These are phyloP conservation scores for Quercus phellos DNA, from an alignment of 331 rosid species.

Conservation along the genomic window DNA sequence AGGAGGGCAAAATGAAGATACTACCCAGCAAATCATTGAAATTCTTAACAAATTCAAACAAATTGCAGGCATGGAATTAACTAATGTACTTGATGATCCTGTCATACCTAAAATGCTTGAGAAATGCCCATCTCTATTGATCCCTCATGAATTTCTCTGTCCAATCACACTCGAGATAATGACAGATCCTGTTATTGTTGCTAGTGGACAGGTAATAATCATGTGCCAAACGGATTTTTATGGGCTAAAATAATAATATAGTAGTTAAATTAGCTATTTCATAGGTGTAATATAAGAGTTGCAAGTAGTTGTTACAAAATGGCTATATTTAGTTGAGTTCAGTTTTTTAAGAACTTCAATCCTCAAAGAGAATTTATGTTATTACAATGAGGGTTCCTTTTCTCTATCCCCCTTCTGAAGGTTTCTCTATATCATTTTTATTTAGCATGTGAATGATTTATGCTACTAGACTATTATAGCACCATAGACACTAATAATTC, in stretches of 20 bases:
- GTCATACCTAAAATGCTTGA: constrained; percentile 36
- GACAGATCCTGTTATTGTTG: constrained; percentile 73
- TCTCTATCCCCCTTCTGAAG: too few species aligned
- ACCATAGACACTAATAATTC: constrained; percentile 9
- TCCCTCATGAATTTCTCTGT: constrained; percentile 81
- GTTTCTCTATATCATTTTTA: too few species aligned
- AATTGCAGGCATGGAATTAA: constrained; percentile 61
- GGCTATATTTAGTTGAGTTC: neutral
- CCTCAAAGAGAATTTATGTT: too few species aligned
- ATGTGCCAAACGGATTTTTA: neutral
- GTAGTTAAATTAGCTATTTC: neutral
- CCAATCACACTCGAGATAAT: constrained; percentile 70
- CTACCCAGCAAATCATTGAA: constrained; percentile 34
- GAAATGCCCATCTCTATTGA: constrained; percentile 58
- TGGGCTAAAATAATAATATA: neutral
- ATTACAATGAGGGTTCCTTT: too few species aligned
- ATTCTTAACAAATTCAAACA: constrained; percentile 66
- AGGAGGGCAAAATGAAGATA: constrained; percentile 47
- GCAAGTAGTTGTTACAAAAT: neutral
- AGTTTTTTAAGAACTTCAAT: too few species aligned
- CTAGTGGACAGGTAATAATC: constrained; percentile 67
- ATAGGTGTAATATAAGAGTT: neutral
- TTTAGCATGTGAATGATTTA: neutral
- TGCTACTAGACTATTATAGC: neutral
- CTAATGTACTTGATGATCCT: constrained; percentile 40